Conservation (phyloP, 2,329 filamentous ascomycete species). For the Aspergillus udagawae region DNA sequence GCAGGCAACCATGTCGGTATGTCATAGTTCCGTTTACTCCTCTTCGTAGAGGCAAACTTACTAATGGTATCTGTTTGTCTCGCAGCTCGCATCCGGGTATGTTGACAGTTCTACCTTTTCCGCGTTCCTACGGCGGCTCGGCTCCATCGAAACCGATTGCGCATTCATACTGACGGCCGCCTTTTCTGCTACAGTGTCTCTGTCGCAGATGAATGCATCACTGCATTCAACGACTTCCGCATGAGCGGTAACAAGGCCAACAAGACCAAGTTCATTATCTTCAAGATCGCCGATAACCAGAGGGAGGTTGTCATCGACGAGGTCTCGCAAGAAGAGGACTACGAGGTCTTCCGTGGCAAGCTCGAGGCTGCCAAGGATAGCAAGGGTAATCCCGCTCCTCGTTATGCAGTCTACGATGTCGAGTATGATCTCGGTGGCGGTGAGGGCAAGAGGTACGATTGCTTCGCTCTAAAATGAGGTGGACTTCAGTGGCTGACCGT, state of each 20-base stretch:
- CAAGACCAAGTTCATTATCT: conserved; percentile 49
- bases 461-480: not conserved
- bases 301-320: conserved; percentile 48
- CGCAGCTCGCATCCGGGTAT: conserved; percentile 36
- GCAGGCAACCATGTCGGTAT: conserved; percentile 32
- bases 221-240: conserved; percentile 45
- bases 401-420: conserved; percentile 50
- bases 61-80: conserved; percentile 8
- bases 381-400: conserved; percentile 42
- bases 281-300: conserved; percentile 50
- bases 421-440: conserved; percentile 46
- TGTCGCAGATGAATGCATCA: conserved; percentile 46
- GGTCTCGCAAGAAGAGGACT: conserved; percentile 41
- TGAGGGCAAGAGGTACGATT: conserved; percentile 46
- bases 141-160: not conserved
- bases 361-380: conserved; percentile 40
- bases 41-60: not conserved
- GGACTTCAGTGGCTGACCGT: conserved; percentile 13
- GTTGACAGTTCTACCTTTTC: conserved; percentile 7
- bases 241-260: conserved; percentile 32
- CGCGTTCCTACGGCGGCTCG: not conserved
- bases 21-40: conserved; percentile 12
- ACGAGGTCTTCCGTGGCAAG: conserved; percentile 46
- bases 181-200: conserved; percentile 35
- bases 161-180: conserved; percentile 16